These are phyloP conservation scores for Coemansia sp. DNA, from an alignment of 192 early-diverging fungal genomes.

Conservation along the genomic window DNA sequence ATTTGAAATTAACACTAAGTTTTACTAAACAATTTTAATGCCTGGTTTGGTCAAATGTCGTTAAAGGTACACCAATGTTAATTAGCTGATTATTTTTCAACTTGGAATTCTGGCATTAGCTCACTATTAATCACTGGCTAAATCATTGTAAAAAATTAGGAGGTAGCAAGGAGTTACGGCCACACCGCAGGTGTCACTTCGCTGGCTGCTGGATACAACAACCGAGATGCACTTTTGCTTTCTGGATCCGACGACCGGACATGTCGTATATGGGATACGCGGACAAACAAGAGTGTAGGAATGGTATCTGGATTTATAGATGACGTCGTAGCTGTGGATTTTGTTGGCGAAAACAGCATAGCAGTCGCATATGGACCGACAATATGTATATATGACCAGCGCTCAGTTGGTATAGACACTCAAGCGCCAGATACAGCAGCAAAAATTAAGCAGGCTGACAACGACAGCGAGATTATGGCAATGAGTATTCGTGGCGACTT, in stretches of 20 bases:
- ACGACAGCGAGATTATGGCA: slow-evolving; percentile 26
- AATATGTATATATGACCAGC: slow-evolving; percentile 33
- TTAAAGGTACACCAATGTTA: too few species aligned
- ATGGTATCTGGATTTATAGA: slow-evolving; percentile 20
- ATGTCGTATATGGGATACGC: slow-evolving; percentile 38
- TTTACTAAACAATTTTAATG: too few species aligned
- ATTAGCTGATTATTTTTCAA: too few species aligned
- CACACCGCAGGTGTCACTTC: slow-evolving; percentile 27
- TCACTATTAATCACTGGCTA: too few species aligned
- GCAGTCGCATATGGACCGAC: slow-evolving; percentile 17
- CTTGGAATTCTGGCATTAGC: too few species aligned
- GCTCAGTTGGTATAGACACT: slow-evolving; percentile 2
- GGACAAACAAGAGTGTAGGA: slow-evolving; percentile 9
- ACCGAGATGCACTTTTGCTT: slow-evolving; percentile 14
- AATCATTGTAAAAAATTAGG: not conserved
- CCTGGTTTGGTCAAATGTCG: too few species aligned
- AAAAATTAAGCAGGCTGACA: not conserved
- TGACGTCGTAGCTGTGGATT: slow-evolving; percentile 20
- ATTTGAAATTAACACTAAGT: too few species aligned
- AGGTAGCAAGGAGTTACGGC: not conserved
- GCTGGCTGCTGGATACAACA: slow-evolving; percentile 22
- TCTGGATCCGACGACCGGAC: slow-evolving; percentile 48
- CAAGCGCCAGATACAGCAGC: not conserved
- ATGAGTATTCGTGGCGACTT: slow-evolving; percentile 47
- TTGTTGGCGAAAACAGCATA: slow-evolving; percentile 22